These are phyloP conservation scores for Helichrysum umbraculigerum DNA, from an alignment of 129 eudicot species.

Conservation along the genomic window DNA sequence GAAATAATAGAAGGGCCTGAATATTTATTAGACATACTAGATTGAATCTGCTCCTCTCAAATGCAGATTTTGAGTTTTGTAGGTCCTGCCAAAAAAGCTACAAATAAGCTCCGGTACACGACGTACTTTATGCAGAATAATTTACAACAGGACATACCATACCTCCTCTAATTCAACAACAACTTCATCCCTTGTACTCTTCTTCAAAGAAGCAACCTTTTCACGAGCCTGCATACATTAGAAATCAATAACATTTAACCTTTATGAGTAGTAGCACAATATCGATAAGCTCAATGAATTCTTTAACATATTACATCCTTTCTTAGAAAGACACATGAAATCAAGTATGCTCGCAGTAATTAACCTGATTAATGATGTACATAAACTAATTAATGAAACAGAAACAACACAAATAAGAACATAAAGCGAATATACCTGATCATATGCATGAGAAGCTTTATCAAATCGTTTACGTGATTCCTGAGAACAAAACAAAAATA, in stretches of 20 bases:
- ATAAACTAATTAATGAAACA: background rate
- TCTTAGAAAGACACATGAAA: background rate
- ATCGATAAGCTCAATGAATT: constrained; percentile 5
- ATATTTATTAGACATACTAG: constrained; percentile 63
- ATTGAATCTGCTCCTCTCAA: constrained; percentile 95
- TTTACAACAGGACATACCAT: constrained; percentile 27
- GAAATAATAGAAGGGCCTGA: constrained; percentile 12
- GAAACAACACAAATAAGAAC: constrained; percentile 1
- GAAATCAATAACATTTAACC: constrained; percentile 1
- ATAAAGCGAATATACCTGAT: constrained; percentile 55
- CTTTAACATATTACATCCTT: background rate
- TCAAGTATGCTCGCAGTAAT: background rate
- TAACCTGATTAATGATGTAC: background rate
- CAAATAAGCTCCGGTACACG: constrained; percentile 29
- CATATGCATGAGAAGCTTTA: constrained; percentile 78
- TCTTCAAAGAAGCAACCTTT: constrained; percentile 77
- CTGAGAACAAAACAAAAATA: constrained; percentile 45
- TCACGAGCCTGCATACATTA: constrained; percentile 79
- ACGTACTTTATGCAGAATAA: background rate
- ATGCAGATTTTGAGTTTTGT: constrained; percentile 83
- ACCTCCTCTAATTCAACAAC: constrained; percentile 95
- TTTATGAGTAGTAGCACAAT: background rate
- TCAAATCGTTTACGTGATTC: constrained; percentile 88
- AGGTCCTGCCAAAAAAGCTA: constrained; percentile 58
- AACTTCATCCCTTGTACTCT: constrained; percentile 86